Conservation (phyloP, 139 green algal genomes). For the Chlamydomonas incerta region DNA sequence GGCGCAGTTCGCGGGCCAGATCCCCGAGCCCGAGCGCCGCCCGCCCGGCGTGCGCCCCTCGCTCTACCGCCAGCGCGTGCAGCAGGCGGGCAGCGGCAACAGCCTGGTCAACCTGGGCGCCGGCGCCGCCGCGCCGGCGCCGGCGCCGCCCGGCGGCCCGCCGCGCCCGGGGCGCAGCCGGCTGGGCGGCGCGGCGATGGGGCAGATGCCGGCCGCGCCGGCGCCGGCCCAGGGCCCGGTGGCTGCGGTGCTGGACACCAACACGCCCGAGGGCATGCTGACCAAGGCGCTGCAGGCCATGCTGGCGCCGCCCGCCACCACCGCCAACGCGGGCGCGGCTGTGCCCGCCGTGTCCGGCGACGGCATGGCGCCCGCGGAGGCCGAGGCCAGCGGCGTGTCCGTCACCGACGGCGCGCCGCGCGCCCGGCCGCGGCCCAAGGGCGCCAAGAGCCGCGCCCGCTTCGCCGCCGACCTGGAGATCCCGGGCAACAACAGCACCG, state of each 20-base stretch:
- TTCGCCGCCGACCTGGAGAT: background rate
- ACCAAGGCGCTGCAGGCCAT: constrained; percentile 41
- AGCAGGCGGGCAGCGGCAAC: background rate
- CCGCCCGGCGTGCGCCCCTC: constrained; percentile 9
- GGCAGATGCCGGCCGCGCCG: no score
- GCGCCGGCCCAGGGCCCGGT: background rate
- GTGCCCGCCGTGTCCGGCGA: background rate
- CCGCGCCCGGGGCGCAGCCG: background rate
- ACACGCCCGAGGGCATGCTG: constrained; percentile 43
- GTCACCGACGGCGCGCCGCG: background rate
- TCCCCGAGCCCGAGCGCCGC: constrained; percentile 21
- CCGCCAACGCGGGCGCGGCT: background rate
- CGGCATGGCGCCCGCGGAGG: background rate
- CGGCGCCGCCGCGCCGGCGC: background rate
- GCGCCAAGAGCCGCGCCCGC: constrained; percentile 8
- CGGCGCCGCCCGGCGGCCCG: background rate
- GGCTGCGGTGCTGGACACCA: constrained; percentile 22
- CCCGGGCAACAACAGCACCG: background rate
- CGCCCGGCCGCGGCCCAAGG: background rate
- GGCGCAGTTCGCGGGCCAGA: constrained; percentile 37
- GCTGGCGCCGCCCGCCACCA: constrained; percentile 12
- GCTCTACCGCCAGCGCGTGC: constrained; percentile 30
- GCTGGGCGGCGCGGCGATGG: no score
- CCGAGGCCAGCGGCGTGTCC: background rate
- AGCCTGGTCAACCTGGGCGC: no score